A percentile compares a stretch with the other conserved stretches of the same genome.
Conservation (phyloP, 768 basidiomycete species). For the Podaxis pistillaris region DNA sequence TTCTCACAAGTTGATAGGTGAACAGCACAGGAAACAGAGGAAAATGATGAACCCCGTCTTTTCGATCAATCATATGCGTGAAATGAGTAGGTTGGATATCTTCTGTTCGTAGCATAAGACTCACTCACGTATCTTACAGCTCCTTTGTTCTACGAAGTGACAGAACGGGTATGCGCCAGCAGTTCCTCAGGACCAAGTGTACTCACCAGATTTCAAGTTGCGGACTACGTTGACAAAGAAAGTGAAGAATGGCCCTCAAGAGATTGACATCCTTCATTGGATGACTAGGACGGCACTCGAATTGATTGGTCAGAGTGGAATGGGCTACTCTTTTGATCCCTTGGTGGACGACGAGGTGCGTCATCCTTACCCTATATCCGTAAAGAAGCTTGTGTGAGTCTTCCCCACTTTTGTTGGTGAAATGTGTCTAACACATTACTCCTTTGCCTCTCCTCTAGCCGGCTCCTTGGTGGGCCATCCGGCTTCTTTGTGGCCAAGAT, state of each 20-base stretch:
- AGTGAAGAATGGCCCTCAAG: constrained; percentile 24
- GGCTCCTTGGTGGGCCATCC: constrained; percentile 20
- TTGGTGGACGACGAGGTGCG: constrained; percentile 27
- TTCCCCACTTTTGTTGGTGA: background rate
- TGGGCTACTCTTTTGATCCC: constrained; percentile 39
- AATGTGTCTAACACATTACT: background rate
- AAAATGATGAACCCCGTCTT: constrained; percentile 41
- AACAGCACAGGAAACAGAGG: constrained; percentile 38
- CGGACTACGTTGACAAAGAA: constrained; percentile 20
- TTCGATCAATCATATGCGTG: constrained; percentile 32
- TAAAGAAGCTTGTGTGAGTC: constrained; percentile 30
- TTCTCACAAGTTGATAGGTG: constrained; percentile 25
- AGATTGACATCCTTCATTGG: constrained; percentile 35
- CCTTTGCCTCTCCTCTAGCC: background rate
- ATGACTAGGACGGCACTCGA: constrained; percentile 44
- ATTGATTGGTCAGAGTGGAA: constrained; percentile 44
- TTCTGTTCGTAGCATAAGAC: background rate
- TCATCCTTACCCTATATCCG: constrained; percentile 30
- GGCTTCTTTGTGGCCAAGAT: constrained; percentile 22
- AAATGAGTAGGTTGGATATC: constrained; percentile 29
- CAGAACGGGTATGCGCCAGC: constrained; percentile 24
- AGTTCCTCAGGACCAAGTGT: background rate
- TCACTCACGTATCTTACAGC: constrained; percentile 20
- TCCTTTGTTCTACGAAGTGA: constrained; percentile 35
- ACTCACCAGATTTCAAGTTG: constrained; percentile 21